phyloP scores from a whole-genome alignment of 768 basidiomycete genomes.

The Xerocomus spinulosus region DNA sequence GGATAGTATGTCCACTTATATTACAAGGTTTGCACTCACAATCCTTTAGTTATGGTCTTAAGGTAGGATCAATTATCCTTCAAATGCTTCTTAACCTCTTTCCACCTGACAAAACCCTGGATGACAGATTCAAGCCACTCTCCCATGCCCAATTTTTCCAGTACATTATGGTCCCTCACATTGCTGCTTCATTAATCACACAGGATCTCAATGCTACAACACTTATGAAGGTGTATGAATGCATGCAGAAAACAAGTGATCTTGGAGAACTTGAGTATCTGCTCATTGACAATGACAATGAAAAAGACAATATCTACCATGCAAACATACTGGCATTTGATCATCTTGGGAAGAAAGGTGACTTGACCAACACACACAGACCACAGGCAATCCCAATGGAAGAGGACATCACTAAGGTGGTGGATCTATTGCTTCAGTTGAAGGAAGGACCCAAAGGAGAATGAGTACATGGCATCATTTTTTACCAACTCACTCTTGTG shows the following conservation, averaged over 20 bases:
- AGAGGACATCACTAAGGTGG: too few relatives aligned
- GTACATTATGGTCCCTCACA: not conserved
- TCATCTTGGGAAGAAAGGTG: too few relatives aligned
- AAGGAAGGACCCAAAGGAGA: too few relatives aligned
- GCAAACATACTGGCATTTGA: too few relatives aligned
- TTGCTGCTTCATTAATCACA: not conserved
- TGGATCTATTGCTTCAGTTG: too few relatives aligned
- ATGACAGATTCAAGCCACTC: not conserved
- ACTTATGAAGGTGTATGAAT: not conserved
- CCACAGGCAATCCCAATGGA: too few relatives aligned
- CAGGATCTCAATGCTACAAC: not conserved
- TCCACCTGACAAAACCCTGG: not conserved
- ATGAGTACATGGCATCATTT: too few relatives aligned
- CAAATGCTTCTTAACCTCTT: not conserved
- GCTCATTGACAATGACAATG: not conserved
- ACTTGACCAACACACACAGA: too few relatives aligned
- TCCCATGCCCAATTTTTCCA: not conserved
- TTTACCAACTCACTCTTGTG: too few relatives aligned
- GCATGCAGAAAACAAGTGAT: not conserved
- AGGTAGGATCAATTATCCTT: not conserved
- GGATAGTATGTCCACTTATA: not conserved
- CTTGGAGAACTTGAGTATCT: not conserved
- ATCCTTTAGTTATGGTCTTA: not conserved
- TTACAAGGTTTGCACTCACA: not conserved
- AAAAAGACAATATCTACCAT: not conserved